A percentile compares a stretch with the other conserved stretches of the same genome.
Evolutionary conservation across 768 basidiomycete species (phyloP).

Genomic region (Hygrophorus russula): DNA sequence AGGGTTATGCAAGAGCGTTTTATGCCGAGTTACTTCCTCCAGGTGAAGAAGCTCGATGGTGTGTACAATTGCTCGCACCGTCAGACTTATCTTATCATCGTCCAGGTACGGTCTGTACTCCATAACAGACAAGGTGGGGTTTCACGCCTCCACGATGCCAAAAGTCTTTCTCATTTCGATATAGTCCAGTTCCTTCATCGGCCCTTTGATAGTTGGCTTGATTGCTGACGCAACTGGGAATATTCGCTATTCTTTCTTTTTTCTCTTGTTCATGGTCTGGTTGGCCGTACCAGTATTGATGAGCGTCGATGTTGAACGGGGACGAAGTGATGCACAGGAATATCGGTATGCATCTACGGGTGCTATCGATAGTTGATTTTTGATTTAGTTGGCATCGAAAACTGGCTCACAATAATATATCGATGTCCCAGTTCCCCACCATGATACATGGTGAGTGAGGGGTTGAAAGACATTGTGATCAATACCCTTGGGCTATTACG

Average conservation of each 20-base stretch:
- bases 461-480: no score
- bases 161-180: constrained; percentile 5
- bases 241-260: constrained; percentile 85
- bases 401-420: no score
- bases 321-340: constrained; percentile 38
- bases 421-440: no score
- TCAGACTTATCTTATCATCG: not conserved
- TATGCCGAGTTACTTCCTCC: constrained; percentile 82
- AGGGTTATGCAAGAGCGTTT: constrained; percentile 78
- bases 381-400: no score
- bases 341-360: constrained; percentile 19
- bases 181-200: constrained; percentile 86
- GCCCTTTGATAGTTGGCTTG: constrained; percentile 79
- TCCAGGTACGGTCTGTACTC: constrained; percentile 65
- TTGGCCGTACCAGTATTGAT: constrained; percentile 65
- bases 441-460: no score
- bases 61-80: constrained; percentile 11
- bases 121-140: constrained; percentile 75
- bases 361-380: not conserved
- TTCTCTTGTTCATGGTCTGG: constrained; percentile 77
- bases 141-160: not conserved
- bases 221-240: constrained; percentile 86
- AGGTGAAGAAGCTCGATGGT: constrained; percentile 87
- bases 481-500: no score
- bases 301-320: constrained; percentile 59